Percentiles rank a stretch among this genome's conserved stretches.
Conservation (phyloP, 768 basidiomycete species). For the Lentinula raphanica region DNA sequence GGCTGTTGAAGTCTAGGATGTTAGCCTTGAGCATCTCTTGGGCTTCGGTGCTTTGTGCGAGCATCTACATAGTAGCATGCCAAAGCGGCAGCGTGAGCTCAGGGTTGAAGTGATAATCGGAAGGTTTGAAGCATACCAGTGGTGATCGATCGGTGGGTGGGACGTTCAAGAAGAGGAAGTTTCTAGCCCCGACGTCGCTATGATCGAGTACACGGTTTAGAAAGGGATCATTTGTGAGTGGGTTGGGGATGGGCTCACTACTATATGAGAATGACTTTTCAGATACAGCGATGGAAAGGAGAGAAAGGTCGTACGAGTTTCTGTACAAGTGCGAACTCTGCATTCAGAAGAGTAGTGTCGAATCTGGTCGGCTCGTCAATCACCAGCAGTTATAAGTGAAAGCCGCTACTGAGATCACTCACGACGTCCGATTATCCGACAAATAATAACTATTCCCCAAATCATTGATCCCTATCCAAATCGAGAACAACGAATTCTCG, state of each 20-base stretch:
- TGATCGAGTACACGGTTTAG: too few species aligned
- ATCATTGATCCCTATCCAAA: constrained; percentile 75
- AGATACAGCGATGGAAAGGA: not conserved
- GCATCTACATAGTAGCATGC: constrained; percentile 34
- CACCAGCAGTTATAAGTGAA: not conserved
- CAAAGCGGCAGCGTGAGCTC: too few species aligned
- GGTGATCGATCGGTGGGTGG: constrained; percentile 40
- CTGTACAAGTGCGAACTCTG: constrained; percentile 46
- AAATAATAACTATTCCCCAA: constrained; percentile 50
- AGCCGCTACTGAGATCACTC: constrained; percentile 21
- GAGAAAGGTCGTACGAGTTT: constrained; percentile 35
- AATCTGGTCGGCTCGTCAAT: constrained; percentile 37
- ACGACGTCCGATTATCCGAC: constrained; percentile 45
- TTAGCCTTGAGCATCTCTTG: constrained; percentile 39
- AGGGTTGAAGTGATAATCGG: not conserved
- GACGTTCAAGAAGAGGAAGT: constrained; percentile 46
- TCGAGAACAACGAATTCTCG: constrained; percentile 51
- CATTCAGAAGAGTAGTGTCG: constrained; percentile 40
- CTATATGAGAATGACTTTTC: constrained; percentile 16
- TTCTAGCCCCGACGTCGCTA: constrained; percentile 51
- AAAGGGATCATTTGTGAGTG: too few species aligned
- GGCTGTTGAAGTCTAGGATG: constrained; percentile 47
- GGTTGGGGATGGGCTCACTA: constrained; percentile 24
- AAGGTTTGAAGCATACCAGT: constrained; percentile 22
- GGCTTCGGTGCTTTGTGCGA: constrained; percentile 33